A percentile compares a stretch with the other conserved stretches of the same genome.
Evolutionary conservation across 306 rosid species (phyloP).

Genomic region (Urtica urens): DNA sequence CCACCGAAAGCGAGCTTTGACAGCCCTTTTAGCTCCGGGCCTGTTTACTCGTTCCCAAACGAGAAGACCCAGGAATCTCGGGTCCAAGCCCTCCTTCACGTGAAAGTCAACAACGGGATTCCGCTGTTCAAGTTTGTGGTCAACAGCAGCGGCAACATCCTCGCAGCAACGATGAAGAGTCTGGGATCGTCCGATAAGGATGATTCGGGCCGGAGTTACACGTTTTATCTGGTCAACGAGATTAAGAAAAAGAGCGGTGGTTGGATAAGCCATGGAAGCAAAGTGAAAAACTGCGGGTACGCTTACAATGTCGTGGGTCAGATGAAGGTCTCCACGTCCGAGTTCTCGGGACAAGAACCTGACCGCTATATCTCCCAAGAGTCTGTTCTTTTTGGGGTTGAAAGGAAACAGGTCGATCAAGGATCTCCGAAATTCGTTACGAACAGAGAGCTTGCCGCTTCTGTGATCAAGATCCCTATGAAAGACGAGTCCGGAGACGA

Average conservation of each 20-base stretch:
- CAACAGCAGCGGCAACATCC: conserved; percentile 38
- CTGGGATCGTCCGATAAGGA: conserved; percentile 47
- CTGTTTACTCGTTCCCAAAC: conserved; percentile 23
- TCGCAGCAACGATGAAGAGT: conserved; percentile 58
- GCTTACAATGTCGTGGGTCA: conserved; percentile 60
- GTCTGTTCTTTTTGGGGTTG: conserved; percentile 48
- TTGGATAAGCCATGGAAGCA: conserved; percentile 61
- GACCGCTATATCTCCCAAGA: conserved; percentile 32
- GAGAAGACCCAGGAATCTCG: conserved; percentile 39
- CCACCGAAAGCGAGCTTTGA: conserved; percentile 26
- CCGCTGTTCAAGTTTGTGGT: conserved; percentile 64
- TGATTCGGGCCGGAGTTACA: conserved; percentile 39
- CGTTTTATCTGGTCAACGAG: conserved; percentile 68
- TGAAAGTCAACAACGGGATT: conserved; percentile 55
- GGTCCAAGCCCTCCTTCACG: conserved; percentile 56
- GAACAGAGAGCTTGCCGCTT: conserved; percentile 69
- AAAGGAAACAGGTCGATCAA: conserved; percentile 34
- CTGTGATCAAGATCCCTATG: conserved; percentile 41
- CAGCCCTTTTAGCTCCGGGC: conserved; percentile 21
- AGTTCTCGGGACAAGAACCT: conserved; percentile 22
- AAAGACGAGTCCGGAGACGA: conserved; percentile 22
- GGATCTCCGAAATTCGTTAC: conserved; percentile 27
- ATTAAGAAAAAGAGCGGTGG: conserved; percentile 60
- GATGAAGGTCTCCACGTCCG: conserved; percentile 56
- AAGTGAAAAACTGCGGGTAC: conserved; percentile 43